Percentiles rank a stretch among this genome's conserved stretches.
Evolutionary conservation across 495 filamentous ascomycete genomes (phyloP).

Genomic region (Daldinia childiae): DNA sequence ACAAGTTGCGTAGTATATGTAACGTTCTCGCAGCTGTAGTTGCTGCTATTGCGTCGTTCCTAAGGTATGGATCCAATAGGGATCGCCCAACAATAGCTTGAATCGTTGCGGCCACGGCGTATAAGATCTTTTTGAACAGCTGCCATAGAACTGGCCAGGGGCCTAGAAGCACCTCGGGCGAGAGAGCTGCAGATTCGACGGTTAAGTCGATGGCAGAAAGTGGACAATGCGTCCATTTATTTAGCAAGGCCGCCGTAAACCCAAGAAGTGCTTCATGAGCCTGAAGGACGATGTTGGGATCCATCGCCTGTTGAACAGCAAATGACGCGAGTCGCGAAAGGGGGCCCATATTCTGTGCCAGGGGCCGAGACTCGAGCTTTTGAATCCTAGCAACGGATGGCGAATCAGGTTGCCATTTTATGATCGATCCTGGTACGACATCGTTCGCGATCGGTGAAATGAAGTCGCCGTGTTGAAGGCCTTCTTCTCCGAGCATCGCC

Average conservation of each 20-base stretch:
- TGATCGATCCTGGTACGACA: conserved; percentile 70
- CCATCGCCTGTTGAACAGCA: conserved; percentile 70
- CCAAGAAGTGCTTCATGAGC: conserved; percentile 75
- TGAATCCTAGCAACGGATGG: conserved; percentile 66
- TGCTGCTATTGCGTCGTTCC: conserved; percentile 65
- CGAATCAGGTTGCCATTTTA: conserved; percentile 75
- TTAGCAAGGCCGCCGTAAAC: conserved; percentile 74
- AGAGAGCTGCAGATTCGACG: conserved; percentile 75
- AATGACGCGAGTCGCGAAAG: conserved; percentile 80
- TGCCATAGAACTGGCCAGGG: conserved; percentile 85
- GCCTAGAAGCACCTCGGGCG: conserved; percentile 70
- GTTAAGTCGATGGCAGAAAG: conserved; percentile 83
- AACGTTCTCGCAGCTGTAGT: conserved; percentile 79
- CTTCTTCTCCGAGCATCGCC: conserved; percentile 72
- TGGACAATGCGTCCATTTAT: conserved; percentile 87
- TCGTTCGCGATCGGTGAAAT: conserved; percentile 80
- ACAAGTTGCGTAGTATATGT: conserved; percentile 80
- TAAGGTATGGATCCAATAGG: conserved; percentile 55
- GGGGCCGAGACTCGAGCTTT: conserved; percentile 69
- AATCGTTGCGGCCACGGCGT: conserved; percentile 78
- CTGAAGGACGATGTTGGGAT: conserved; percentile 68
- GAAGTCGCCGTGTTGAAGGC: conserved; percentile 85
- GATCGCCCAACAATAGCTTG: conserved; percentile 75
- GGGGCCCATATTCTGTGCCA: conserved; percentile 80
- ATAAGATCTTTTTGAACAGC: conserved; percentile 80